Base-by-base conservation (phyloP, 225 moss, liverwort and hornwort genomes). In the Rhytidiadelphus loreus region DNA sequence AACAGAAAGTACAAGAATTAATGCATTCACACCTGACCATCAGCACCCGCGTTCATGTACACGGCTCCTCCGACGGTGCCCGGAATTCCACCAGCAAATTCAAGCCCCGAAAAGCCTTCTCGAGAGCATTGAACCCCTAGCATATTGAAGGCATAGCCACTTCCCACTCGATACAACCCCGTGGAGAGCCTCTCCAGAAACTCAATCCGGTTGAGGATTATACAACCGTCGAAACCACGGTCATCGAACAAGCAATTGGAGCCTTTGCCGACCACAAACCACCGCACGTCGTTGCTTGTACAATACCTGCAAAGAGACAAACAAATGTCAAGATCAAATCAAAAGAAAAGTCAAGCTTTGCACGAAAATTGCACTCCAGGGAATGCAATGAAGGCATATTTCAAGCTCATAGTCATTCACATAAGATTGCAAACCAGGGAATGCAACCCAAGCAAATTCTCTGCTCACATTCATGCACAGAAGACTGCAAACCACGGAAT, bases 171-270 rank as follows among this genome's bases (percentile, higher is more conserved):
- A 86, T 95, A 97, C 68, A 89, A 68, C 24, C 97, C 96, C n/a
- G 81, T 57, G 8, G 89, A 92, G 48, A 90, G 83, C 20, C 64
- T 92, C 87, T 96, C 93, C 60, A 95, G 56, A 88, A 95, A 97
- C 69, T 93, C 86, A 50, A 97, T 82, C 85, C 91, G 94, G 84
- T 96, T 98, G 79, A 96, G 97, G 29, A 97, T 95, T 35, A 97
- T 75, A 57, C 96, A 96, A 37, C 98, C 97, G 84, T 96, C 97
- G 84, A 95, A 99, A 68, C 98, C 98, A 44, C 93, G 93, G 87
- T 99, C 97, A 73, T 97, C 96, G 81, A 99, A 99, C 89, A 97
- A 95, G 86, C 97, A 97, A 90, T 97, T 99, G 50, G 96, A 97
- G 29, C 98, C 98, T 76, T 96, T 99, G n/a, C 97, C 98, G 28